A percentile compares a stretch with the other conserved stretches of the same genome.
These are phyloP conservation scores for Russula sp. DNA, from an alignment of 768 basidiomycete genomes.

Conservation along the genomic window DNA sequence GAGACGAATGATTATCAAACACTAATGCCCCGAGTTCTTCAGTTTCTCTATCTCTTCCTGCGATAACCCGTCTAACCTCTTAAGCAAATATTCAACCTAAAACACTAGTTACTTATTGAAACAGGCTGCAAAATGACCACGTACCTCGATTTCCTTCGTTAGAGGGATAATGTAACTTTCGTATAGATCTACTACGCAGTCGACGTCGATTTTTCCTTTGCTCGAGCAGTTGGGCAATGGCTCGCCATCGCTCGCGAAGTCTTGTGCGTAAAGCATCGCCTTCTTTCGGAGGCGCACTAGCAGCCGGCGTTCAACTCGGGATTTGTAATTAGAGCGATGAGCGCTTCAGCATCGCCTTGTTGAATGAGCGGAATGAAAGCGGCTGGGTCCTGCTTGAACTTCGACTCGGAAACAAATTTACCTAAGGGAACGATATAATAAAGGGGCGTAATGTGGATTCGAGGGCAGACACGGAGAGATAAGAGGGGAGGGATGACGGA, in stretches of 20 bases:
- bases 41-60: constrained; percentile 75
- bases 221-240: constrained; percentile 40
- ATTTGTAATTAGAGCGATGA: constrained; percentile 92
- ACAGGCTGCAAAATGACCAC: constrained; percentile 20
- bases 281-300: constrained; percentile 85
- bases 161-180: constrained; percentile 94
- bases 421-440: constrained; percentile 47
- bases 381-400: constrained; percentile 82
- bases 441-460: constrained; percentile 5
- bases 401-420: constrained; percentile 98
- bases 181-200: constrained; percentile 90
- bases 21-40: constrained; percentile 29
- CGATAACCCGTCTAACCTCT: constrained; percentile 81
- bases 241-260: constrained; percentile 70
- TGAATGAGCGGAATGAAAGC: constrained; percentile 92
- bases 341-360: constrained; percentile 66
- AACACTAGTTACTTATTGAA: constrained; percentile 5
- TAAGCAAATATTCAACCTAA: constrained; percentile 94
- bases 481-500: constrained; percentile 38
- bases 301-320: constrained; percentile 90
- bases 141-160: constrained; percentile 97
- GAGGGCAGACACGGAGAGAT: not conserved
- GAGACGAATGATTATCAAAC: not conserved
- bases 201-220: constrained; percentile 79
- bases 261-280: constrained; percentile 70